phyloP scores from a whole-genome alignment of 2,329 filamentous ascomycete genomes.

The Rachicladosporium sp. region DNA sequence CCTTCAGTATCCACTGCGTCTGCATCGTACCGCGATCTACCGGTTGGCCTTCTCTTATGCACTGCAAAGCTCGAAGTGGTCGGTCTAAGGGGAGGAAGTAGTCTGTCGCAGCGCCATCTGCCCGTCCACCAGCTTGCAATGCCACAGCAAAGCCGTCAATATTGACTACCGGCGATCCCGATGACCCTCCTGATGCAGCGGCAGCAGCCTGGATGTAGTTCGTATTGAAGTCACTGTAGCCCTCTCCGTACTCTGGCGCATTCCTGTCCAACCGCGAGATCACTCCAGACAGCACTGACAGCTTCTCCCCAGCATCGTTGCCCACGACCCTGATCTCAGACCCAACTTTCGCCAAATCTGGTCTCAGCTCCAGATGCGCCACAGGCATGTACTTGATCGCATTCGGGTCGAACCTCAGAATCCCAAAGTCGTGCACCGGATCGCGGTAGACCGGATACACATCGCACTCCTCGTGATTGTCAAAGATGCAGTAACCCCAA shows the following conservation, averaged over 20 bases:
- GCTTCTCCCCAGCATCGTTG: constrained; percentile 96
- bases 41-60: constrained; percentile 61
- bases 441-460: constrained; percentile 95
- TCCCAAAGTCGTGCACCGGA: constrained; percentile 95
- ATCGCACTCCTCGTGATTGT: constrained; percentile 94
- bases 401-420: constrained; percentile 89
- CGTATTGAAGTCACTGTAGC: constrained; percentile 93
- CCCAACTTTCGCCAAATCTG: constrained; percentile 77
- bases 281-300: constrained; percentile 93
- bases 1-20: constrained; percentile 91
- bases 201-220: constrained; percentile 98
- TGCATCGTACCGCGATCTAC: constrained; percentile 94
- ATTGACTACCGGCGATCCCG: constrained; percentile 95
- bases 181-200: constrained; percentile 90
- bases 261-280: constrained; percentile 94
- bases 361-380: constrained; percentile 64
- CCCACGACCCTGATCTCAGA: constrained; percentile 93
- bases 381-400: constrained; percentile 96
- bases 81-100: constrained; percentile 93
- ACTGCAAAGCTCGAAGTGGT: constrained; percentile 73
- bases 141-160: constrained; percentile 86
- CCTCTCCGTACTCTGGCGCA: constrained; percentile 93
- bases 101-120: constrained; percentile 90
- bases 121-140: constrained; percentile 83
- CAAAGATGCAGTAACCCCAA: constrained; percentile 96